Base-by-base conservation (phyloP, 495 filamentous ascomycete genomes). In the Venustampulla echinocandica region DNA sequence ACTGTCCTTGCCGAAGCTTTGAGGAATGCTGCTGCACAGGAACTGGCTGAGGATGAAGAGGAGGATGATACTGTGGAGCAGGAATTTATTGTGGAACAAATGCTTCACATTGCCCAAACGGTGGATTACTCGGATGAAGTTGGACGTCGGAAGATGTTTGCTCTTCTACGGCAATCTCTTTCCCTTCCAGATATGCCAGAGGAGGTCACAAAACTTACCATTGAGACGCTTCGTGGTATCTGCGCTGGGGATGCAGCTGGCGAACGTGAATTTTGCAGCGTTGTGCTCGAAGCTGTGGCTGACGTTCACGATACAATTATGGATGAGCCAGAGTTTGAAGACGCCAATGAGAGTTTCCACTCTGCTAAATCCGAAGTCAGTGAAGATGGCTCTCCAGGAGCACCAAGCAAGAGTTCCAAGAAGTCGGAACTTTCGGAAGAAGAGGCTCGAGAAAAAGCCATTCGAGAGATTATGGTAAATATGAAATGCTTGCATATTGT, bases 401-500 rank as follows among this genome's bases (percentile, higher is more conserved):
- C 69, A 61, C 57, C 59, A 54, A 76, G 52, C 60, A 73, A 61
- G 56, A 57, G 21, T 9, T 53, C 50, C 2, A 52, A 56, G n/a
- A 62, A 69, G 51, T 62, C 67, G 3, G 73, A 74, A 18, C 57
- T 56, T 3, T 77, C 75, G 38, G 82, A 82, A 55, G 85, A 87
- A 55, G 81, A 84, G 41, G 81, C 81, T 6, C 83, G 88, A 59
- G 76, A 76, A 10, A 95, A 90, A 64, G 81, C 87, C 2, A 74
- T 96, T 46, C 76, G 75, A 45, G 88, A 95, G 61, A 89, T 97
- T 60, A 79, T 94, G 70, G 83, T 97, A 57, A 96, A 97, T 68
- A 87, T 95, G 79, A 96, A 97, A 63, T 96, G 92, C 66, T 74
- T 99, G 27, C 87, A 96, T 58, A 95, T 99, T 54, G 89, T 93